Percentiles rank a stretch among this genome's conserved stretches.
Evolutionary conservation across 2,329 filamentous ascomycete species (phyloP).

Genomic region (Claviceps lovelessii): DNA sequence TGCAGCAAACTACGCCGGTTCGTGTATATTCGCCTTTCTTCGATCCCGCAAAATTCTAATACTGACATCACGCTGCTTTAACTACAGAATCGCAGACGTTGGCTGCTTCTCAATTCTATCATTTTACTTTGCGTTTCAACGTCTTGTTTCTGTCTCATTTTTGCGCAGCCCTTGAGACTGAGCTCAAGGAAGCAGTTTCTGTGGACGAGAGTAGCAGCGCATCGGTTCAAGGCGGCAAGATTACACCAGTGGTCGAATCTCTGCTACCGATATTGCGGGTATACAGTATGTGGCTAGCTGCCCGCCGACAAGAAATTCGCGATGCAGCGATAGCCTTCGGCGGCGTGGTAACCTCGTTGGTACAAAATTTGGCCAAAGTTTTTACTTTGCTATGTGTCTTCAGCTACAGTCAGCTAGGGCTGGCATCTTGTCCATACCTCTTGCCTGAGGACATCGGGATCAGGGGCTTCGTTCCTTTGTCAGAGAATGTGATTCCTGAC

Average conservation of each 20-base stretch:
- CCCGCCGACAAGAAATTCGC: conserved; percentile 30
- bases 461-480: conserved; percentile 29
- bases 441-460: conserved; percentile 36
- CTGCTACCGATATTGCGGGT: conserved; percentile 38
- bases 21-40: conserved; percentile 9
- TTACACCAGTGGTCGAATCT: conserved; percentile 25
- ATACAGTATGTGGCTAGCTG: conserved; percentile 39
- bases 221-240: conserved; percentile 8
- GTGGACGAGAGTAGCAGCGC: conserved; percentile 11
- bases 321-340: conserved; percentile 31
- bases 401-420: conserved; percentile 24
- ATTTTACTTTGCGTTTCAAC: conserved; percentile 64
- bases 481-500: conserved; percentile 22
- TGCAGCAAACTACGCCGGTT: conserved; percentile 18
- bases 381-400: conserved; percentile 34
- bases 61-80: background rate
- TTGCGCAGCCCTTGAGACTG: conserved; percentile 54
- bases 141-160: conserved; percentile 61
- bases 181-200: conserved; percentile 34
- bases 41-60: no score
- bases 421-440: conserved; percentile 32
- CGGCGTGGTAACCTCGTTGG: conserved; percentile 30
- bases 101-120: conserved; percentile 33
- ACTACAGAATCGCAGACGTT: conserved; percentile 31
- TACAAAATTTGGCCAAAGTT: conserved; percentile 30